These are phyloP conservation scores for Avena insularis DNA, from an alignment of 176 grass and related monocot species.

Conservation along the genomic window DNA sequence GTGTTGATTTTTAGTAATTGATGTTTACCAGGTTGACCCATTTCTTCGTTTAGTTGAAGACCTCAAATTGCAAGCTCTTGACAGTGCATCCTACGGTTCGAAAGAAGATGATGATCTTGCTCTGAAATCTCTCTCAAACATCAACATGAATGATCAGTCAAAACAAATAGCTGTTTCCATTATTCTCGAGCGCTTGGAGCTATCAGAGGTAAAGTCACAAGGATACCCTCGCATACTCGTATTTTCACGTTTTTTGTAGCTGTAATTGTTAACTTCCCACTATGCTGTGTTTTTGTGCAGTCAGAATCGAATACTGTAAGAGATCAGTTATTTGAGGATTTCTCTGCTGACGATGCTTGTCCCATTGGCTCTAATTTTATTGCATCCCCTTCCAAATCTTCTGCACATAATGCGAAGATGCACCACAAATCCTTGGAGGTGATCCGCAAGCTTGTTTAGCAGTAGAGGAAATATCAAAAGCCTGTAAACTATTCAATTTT, in stretches of 20 bases:
- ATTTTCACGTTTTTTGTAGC: neutral
- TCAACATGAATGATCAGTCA: conserved; percentile 63
- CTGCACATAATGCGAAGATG: conserved; percentile 36
- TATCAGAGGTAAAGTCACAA: conserved; percentile 65
- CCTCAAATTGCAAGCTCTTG: conserved; percentile 68
- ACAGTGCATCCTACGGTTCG: conserved; percentile 67
- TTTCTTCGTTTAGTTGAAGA: conserved; percentile 92
- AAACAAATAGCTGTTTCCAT: conserved; percentile 75
- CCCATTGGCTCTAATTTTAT: conserved; percentile 66
- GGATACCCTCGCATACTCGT: neutral
- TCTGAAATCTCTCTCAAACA: conserved; percentile 71
- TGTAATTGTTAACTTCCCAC: conserved; percentile 11
- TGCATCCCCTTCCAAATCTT: conserved; percentile 53
- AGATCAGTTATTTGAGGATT: conserved; percentile 88
- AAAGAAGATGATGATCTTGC: conserved; percentile 79
- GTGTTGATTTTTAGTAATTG: neutral
- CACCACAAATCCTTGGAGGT: conserved; percentile 71
- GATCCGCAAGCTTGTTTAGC: conserved; percentile 22
- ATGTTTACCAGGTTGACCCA: conserved; percentile 73
- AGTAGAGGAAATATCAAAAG: conserved; percentile 22
- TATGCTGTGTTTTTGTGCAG: conserved; percentile 50
- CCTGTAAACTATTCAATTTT: neutral
- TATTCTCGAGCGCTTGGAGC: conserved; percentile 69
- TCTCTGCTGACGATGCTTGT: conserved; percentile 72
- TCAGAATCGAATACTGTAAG: conserved; percentile 61